These are phyloP conservation scores for Leccinum fallax DNA, from an alignment of 1,284 basidiomycete genomes.

Conservation along the genomic window DNA sequence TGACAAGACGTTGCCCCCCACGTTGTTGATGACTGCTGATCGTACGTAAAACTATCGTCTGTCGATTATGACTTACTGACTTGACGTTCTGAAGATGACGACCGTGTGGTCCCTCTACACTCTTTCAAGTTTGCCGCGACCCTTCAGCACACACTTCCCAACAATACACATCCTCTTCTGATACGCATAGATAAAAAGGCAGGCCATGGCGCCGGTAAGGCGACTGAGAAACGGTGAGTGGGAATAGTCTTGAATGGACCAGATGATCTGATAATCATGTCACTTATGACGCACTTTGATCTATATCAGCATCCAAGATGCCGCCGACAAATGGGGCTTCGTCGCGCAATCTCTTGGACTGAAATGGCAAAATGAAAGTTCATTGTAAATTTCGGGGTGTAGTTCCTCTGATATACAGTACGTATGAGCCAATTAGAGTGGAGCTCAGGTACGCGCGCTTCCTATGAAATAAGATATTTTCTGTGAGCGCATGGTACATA, in stretches of 20 bases:
- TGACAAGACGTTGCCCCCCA: constrained; percentile 64
- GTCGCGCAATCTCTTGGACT: constrained; percentile 67
- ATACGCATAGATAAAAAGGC: constrained; percentile 79
- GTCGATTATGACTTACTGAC: constrained; percentile 5
- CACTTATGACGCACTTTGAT: background rate
- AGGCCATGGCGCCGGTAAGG: constrained; percentile 81
- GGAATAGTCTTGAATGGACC: background rate
- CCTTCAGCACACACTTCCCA: constrained; percentile 62
- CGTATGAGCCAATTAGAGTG: background rate
- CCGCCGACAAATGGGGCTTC: constrained; percentile 77
- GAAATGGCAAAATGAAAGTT: constrained; percentile 35
- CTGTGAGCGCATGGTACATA: background rate
- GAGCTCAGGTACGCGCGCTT: constrained; percentile 1
- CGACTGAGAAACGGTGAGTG: constrained; percentile 66
- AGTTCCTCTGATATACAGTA: background rate
- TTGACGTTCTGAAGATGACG: constrained; percentile 59
- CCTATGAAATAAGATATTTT: background rate
- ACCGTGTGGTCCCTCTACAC: constrained; percentile 81
- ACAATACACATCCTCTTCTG: constrained; percentile 71
- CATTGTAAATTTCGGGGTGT: constrained; percentile 1
- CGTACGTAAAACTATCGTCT: constrained; percentile 49
- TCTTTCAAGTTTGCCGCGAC: constrained; percentile 80
- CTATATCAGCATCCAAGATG: constrained; percentile 63
- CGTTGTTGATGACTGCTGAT: constrained; percentile 77
- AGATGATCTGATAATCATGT: constrained; percentile 14